These are phyloP conservation scores for Abelmoschus esculentus DNA, from an alignment of 345 rosid species.

Conservation along the genomic window DNA sequence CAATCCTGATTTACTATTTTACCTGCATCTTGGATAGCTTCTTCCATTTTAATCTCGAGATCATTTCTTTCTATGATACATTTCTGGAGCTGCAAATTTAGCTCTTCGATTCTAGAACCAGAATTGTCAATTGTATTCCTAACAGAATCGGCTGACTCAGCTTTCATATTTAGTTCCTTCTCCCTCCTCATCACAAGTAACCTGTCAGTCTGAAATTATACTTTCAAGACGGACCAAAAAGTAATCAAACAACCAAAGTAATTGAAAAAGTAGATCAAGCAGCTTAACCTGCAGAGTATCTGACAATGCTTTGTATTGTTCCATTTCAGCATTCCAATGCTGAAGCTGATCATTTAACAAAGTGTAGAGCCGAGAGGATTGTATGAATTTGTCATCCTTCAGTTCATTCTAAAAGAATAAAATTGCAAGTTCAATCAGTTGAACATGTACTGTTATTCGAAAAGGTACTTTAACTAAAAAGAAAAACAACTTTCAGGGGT, in stretches of 20 bases:
- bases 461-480: conserved; percentile 8
- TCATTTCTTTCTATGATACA: conserved; percentile 79
- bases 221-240: conserved; percentile 21
- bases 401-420: conserved; percentile 50
- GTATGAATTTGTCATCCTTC: conserved; percentile 71
- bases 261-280: conserved; percentile 13
- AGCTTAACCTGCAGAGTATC: conserved; percentile 67
- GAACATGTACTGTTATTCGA: background rate
- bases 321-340: conserved; percentile 71
- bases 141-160: conserved; percentile 59
- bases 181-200: conserved; percentile 62
- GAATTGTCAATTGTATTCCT: conserved; percentile 36
- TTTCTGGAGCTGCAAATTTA: conserved; percentile 66
- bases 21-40: conserved; percentile 83
- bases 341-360: conserved; percentile 74
- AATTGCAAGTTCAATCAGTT: conserved; percentile 15
- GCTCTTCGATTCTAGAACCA: conserved; percentile 56
- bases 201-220: conserved; percentile 65
- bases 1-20: conserved; percentile 5
- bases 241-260: conserved; percentile 14
- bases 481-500: conserved; percentile 5
- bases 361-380: conserved; percentile 54
- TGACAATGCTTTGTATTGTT: conserved; percentile 50
- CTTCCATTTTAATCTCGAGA: conserved; percentile 77
- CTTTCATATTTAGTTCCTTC: conserved; percentile 61